phyloP scores from a whole-genome alignment of 495 filamentous ascomycete species.

The Xylaria scruposa region DNA sequence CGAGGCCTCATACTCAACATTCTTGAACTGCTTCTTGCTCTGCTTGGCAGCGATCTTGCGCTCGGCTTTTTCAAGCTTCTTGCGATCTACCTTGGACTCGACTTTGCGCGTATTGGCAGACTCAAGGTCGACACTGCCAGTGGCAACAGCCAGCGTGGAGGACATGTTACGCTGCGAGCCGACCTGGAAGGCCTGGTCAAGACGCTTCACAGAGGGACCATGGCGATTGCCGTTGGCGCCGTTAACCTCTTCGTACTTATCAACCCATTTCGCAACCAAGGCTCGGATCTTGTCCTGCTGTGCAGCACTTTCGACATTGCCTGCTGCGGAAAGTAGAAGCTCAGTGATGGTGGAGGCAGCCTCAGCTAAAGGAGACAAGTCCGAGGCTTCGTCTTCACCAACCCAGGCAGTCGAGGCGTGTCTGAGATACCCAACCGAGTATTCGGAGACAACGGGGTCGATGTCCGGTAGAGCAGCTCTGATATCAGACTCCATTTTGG shows the following conservation, averaged over 20 bases:
- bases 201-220: constrained; percentile 78
- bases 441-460: constrained; percentile 89
- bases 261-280: constrained; percentile 90
- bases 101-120: constrained; percentile 91
- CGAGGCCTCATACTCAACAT: constrained; percentile 95
- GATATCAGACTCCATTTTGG: constrained; percentile 87
- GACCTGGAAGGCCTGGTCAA: constrained; percentile 96
- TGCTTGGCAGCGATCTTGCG: constrained; percentile 98
- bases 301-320: constrained; percentile 66
- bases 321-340: constrained; percentile 88
- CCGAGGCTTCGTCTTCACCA: constrained; percentile 72
- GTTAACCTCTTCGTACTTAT: constrained; percentile 75
- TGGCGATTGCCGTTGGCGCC: constrained; percentile 61
- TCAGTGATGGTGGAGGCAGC: constrained; percentile 83
- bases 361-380: constrained; percentile 77
- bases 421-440: constrained; percentile 91
- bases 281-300: constrained; percentile 79
- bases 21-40: constrained; percentile 97
- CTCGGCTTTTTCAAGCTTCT: constrained; percentile 99
- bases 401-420: constrained; percentile 87
- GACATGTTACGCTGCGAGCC: constrained; percentile 93
- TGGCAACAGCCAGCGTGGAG: constrained; percentile 87
- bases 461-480: constrained; percentile 84
- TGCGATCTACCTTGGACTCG: constrained; percentile 95
- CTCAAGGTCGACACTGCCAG: constrained; percentile 87